phyloP scores from a whole-genome alignment of 805 yeast species.

The Yamadazyma ubonensis region DNA sequence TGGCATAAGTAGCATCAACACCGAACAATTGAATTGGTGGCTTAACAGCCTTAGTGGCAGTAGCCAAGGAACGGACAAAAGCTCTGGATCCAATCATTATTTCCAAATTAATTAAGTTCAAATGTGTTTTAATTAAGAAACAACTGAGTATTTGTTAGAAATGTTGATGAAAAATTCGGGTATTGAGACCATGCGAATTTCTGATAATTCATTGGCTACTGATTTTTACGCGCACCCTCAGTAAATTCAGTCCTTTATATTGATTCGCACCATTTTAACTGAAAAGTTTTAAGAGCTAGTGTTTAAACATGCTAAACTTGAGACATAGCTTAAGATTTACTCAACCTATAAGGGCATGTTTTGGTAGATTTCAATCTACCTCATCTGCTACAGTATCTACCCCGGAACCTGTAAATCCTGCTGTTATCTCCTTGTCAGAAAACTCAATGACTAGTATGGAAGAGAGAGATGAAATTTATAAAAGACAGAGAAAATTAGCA shows the following conservation, averaged over 20 bases:
- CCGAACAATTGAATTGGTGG: conserved; percentile 95
- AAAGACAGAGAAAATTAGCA: conserved; percentile 70
- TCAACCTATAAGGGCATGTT: conserved; percentile 1
- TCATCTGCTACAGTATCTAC: conserved; percentile 4
- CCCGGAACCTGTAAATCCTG: conserved; percentile 15
- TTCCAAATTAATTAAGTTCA: not conserved
- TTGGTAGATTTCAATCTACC: conserved; percentile 15
- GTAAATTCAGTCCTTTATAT: conserved; percentile 9
- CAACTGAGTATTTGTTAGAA: conserved; percentile 8
- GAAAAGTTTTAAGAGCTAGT: conserved; percentile 4
- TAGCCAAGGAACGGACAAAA: conserved; percentile 64
- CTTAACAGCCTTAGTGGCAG: conserved; percentile 63
- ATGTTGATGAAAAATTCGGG: conserved; percentile 13
- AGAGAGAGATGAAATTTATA: conserved; percentile 68
- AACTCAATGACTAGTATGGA: conserved; percentile 68
- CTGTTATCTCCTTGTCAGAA: conserved; percentile 18
- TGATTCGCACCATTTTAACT: conserved; percentile 7
- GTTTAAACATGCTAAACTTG: conserved; percentile 3
- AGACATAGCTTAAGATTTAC: conserved; percentile 6
- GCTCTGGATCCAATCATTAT: conserved; percentile 14
- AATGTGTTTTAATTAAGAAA: conserved; percentile 4
- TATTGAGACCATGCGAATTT: conserved; percentile 6
- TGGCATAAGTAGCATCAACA: conserved; percentile 94
- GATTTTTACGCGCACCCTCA: conserved; percentile 8
- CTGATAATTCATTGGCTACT: conserved; percentile 14